These are phyloP conservation scores for Verticillium albo-atrum DNA, from an alignment of 2,329 filamentous ascomycete species.

Conservation along the genomic window DNA sequence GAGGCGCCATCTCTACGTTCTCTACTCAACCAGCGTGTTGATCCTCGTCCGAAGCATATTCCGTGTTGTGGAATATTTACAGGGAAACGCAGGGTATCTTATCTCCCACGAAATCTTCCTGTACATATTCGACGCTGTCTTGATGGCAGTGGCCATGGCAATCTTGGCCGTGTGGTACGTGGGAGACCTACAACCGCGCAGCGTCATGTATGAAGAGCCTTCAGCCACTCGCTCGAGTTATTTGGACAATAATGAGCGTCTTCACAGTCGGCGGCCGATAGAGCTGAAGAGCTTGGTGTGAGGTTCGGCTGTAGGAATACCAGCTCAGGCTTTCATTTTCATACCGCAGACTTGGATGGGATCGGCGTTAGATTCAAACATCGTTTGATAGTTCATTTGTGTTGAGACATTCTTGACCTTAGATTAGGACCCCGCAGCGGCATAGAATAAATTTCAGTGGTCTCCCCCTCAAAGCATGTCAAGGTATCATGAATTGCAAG, in stretches of 20 bases:
- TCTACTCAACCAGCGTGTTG: slow-evolving; percentile 26
- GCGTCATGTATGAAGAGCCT: background rate
- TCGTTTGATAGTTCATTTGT: no score
- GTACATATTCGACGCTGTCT: slow-evolving; percentile 36
- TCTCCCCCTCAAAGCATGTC: no score
- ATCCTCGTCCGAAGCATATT: slow-evolving; percentile 43
- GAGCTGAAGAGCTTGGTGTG: background rate
- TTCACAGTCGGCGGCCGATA: background rate
- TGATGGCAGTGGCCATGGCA: slow-evolving; percentile 36
- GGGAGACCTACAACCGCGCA: slow-evolving; percentile 1
- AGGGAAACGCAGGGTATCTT: slow-evolving; percentile 34
- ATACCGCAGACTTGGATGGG: background rate
- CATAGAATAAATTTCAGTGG: no score
- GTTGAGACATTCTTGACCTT: no score
- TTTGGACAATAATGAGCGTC: background rate
- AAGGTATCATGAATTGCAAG: no score
- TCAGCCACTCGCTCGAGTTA: background rate
- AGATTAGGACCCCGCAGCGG: no score
- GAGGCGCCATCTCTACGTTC: slow-evolving; percentile 22
- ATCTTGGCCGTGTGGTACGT: slow-evolving; percentile 7
- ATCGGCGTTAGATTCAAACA: no score
- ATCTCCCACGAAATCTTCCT: slow-evolving; percentile 34
- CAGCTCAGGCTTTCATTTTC: no score
- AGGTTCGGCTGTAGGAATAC: background rate
- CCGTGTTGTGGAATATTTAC: slow-evolving; percentile 41